A percentile compares a stretch with the other conserved stretches of the same genome.
phyloP scores from a whole-genome alignment of 2,329 filamentous ascomycete species.

The Stachybotrys echinatus region DNA sequence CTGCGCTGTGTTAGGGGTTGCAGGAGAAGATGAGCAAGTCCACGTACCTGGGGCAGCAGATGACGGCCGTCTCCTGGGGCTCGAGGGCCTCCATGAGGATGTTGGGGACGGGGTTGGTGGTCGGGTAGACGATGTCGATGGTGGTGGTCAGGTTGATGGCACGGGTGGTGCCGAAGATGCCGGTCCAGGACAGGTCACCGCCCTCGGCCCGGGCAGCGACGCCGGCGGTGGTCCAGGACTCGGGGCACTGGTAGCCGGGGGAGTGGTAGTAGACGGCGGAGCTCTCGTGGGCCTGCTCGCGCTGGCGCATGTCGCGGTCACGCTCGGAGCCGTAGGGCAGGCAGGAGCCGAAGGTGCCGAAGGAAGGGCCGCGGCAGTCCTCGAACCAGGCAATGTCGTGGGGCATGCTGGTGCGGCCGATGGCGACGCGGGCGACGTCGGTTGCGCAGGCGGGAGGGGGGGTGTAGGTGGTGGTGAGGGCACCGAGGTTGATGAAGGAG shows the following conservation, averaged over 20 bases:
- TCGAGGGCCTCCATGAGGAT: slow-evolving; percentile 1
- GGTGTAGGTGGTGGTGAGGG: slow-evolving; percentile 1
- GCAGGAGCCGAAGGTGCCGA: background rate
- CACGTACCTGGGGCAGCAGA: slow-evolving; percentile 2
- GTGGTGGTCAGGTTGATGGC: background rate
- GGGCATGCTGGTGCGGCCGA: background rate
- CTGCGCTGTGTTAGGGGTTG: background rate
- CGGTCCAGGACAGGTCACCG: background rate
- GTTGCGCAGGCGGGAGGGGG: background rate
- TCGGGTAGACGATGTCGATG: background rate
- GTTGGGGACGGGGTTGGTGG: background rate
- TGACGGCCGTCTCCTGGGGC: background rate
- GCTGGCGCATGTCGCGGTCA: background rate
- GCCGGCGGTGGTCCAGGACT: slow-evolving; percentile 1
- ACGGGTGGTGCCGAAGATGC: background rate
- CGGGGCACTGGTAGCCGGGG: background rate
- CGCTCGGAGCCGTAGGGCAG: background rate
- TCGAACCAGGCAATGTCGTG: background rate
- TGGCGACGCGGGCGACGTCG: background rate
- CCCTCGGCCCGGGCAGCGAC: background rate
- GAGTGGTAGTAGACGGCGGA: slow-evolving; percentile 2
- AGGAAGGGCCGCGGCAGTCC: background rate
- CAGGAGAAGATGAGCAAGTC: background rate
- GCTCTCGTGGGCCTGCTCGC: background rate
- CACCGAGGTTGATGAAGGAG: slow-evolving; percentile 1